Evolutionary conservation across 2,329 filamentous ascomycete species (phyloP), one percentile per base, ranked within the genome.

Genomic region (Trichophyton mentagrophytes): DNA sequence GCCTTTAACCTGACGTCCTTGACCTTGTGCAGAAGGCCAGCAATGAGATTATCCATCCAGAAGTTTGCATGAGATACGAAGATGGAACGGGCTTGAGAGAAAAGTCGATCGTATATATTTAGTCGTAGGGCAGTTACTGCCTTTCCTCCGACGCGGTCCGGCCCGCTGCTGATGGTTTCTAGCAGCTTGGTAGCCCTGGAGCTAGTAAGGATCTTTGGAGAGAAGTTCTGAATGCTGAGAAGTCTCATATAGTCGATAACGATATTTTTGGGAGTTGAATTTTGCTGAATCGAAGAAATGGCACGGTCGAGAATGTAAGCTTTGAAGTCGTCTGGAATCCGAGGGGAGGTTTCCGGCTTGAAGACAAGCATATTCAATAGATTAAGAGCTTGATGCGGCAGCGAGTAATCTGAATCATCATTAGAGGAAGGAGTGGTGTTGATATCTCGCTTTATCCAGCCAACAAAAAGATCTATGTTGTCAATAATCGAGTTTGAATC

Each of bases 391-490:
- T 95, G 87, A 59, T 86, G 86, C 56, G 86, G 80, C 11, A 97
- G 80, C 51, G 86, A 86, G 1, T 81, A 81, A 67, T 95, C 89
- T 42, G 78, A 47, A 61, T 76, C 53, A 70, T 71, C 74, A 30
- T 58, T 83, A 80, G 62, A 80, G 76, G 4, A 79, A 70, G 40
- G 81, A 79, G 83, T 85, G 9, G 84, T 79, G 5, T 80, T 81
- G 25, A 96, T 79, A 70, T 99, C 93, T 62, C 91, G 82, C 67
- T 87, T 85, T 60, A 97, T 89, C 69, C 90, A 96, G 62, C 90
- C 86, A 65, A 84, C 84, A 62, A 97, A 81, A 2, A 89, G 75
- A 9, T 81, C 80, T 79, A 96, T 86, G 72, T 93, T 95, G 58
- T 83, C 82, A 61, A 84, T 81, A 60, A 95, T 78, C 9, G 85